These are phyloP conservation scores for Colletotrichum destructivum DNA, from an alignment of 2,329 filamentous ascomycete genomes.

Conservation along the genomic window DNA sequence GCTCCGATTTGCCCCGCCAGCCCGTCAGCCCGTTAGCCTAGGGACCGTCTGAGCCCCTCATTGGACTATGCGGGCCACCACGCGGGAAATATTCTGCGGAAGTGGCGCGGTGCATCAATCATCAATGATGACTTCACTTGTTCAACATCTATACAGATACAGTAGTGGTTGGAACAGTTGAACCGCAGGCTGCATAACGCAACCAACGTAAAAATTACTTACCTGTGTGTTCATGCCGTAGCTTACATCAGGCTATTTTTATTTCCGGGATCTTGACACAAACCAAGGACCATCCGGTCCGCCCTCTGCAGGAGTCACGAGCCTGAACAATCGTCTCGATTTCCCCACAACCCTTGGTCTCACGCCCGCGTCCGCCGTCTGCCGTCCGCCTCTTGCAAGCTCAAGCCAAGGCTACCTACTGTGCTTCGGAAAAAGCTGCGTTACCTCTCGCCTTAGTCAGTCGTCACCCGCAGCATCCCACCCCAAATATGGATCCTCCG, in stretches of 20 bases:
- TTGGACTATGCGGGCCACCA: slow-evolving; percentile 24
- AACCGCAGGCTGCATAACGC: background rate
- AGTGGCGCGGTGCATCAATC: slow-evolving; percentile 1
- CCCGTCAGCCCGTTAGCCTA: slow-evolving; percentile 2
- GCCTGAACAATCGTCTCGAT: background rate
- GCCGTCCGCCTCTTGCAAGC: background rate
- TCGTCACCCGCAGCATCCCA: background rate
- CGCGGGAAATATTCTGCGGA: slow-evolving; percentile 22
- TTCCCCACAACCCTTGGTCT: background rate
- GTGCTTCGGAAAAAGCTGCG: background rate
- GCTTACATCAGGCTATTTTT: background rate
- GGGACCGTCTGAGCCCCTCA: slow-evolving; percentile 28
- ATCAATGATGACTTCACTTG: slow-evolving; percentile 32
- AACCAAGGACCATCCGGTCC: background rate
- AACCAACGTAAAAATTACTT: background rate
- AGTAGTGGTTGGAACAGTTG: background rate
- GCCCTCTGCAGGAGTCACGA: background rate
- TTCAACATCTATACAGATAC: too few species aligned
- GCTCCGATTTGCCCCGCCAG: background rate
- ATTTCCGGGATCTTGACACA: background rate
- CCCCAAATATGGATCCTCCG: slow-evolving; percentile 18
- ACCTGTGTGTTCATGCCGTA: background rate
- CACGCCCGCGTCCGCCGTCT: background rate
- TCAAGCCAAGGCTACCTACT: slow-evolving; percentile 10
- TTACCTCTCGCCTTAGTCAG: slow-evolving; percentile 3